Evolutionary conservation across 495 filamentous ascomycete genomes (phyloP).

Genomic region (Pyrenula aspistea): DNA sequence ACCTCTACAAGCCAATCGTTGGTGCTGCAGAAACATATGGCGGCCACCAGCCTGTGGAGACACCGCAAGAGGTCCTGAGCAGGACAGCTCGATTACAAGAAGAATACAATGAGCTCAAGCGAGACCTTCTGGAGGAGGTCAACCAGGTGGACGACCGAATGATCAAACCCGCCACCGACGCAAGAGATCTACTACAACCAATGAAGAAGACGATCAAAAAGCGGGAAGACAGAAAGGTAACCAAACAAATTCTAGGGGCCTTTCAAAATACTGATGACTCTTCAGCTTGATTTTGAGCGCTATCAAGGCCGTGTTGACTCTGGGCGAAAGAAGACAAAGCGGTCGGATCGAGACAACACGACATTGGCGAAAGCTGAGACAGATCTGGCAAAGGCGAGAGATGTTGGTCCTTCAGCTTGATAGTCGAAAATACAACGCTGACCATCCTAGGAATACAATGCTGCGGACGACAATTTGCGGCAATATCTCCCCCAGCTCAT

Average conservation of each 20-base stretch:
- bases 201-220: slow-evolving; percentile 89
- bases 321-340: slow-evolving; percentile 56
- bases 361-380: slow-evolving; percentile 63
- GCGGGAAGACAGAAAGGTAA: slow-evolving; percentile 73
- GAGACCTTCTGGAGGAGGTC: slow-evolving; percentile 65
- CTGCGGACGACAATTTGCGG: slow-evolving; percentile 72
- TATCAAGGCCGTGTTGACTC: slow-evolving; percentile 62
- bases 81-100: slow-evolving; percentile 56
- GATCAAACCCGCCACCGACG: slow-evolving; percentile 59
- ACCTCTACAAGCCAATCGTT: slow-evolving; percentile 72
- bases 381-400: slow-evolving; percentile 57
- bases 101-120: slow-evolving; percentile 62
- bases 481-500: slow-evolving; percentile 66
- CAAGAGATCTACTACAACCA: slow-evolving; percentile 58
- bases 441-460: slow-evolving; percentile 58
- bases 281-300: slow-evolving; percentile 68
- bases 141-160: slow-evolving; percentile 59
- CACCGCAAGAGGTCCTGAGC: slow-evolving; percentile 49
- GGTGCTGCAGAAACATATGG: slow-evolving; percentile 45
- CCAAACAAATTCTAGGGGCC: neutral
- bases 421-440: neutral
- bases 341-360: slow-evolving; percentile 67
- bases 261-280: slow-evolving; percentile 10
- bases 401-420: slow-evolving; percentile 31
- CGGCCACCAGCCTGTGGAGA: slow-evolving; percentile 38